These are phyloP conservation scores for Termitomyces sp. DNA, from an alignment of 768 basidiomycete species.

Conservation along the genomic window DNA sequence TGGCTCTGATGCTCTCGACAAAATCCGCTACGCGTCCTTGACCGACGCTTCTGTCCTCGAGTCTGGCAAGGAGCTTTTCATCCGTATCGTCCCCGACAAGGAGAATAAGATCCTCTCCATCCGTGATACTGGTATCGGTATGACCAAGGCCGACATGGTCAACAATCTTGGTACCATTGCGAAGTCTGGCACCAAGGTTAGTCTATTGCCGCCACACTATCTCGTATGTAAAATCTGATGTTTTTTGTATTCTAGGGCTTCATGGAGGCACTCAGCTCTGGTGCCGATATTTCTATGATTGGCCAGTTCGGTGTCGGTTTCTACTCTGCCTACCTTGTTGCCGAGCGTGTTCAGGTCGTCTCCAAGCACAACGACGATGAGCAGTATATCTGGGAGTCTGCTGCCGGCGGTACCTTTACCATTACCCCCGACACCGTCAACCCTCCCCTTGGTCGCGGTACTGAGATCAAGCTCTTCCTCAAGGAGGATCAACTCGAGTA, in stretches of 20 bases:
- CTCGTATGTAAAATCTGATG: conserved; percentile 2
- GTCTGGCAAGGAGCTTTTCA: conserved; percentile 86
- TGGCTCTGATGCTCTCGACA: conserved; percentile 97
- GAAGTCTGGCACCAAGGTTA: conserved; percentile 89
- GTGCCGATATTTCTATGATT: conserved; percentile 94
- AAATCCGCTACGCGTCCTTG: conserved; percentile 95
- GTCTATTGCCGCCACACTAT: conserved; percentile 10
- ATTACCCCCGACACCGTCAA: conserved; percentile 93
- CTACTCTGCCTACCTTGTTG: conserved; percentile 99
- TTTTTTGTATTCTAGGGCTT: conserved; percentile 64
- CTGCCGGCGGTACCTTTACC: conserved; percentile 98
- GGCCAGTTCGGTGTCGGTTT: conserved; percentile 99
- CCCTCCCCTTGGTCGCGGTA: conserved; percentile 89
- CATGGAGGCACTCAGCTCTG: conserved; percentile 96
- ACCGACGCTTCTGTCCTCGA: conserved; percentile 93
- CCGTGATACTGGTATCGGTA: conserved; percentile 96
- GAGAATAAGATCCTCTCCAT: conserved; percentile 89
- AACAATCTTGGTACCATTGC: conserved; percentile 98
- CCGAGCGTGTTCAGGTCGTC: conserved; percentile 97
- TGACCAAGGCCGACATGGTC: conserved; percentile 99
- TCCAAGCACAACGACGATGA: conserved; percentile 99
- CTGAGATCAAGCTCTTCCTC: conserved; percentile 86
- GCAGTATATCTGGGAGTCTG: conserved; percentile 99
- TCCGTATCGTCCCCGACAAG: conserved; percentile 94
- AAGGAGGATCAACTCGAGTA: conserved; percentile 99